Evolutionary conservation across 805 yeast species (phyloP).

Genomic region (Pichia insulana): DNA sequence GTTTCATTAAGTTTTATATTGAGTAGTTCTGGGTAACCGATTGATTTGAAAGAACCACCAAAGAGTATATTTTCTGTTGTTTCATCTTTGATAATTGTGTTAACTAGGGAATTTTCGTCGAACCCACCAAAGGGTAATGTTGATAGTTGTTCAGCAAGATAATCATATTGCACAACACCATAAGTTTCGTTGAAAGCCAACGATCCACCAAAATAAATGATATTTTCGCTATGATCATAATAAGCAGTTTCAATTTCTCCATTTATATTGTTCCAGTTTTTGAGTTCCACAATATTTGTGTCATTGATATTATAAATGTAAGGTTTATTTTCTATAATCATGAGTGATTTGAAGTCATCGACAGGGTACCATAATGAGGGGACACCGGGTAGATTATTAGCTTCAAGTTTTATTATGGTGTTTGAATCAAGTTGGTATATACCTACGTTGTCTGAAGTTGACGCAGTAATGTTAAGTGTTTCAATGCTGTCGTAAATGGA

Average conservation of each 20-base stretch:
- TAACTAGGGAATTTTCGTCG: slow-evolving; percentile 46
- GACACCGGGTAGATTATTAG: not conserved
- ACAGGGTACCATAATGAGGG: slow-evolving; percentile 9
- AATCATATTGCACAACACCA: slow-evolving; percentile 61
- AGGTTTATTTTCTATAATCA: slow-evolving; percentile 21
- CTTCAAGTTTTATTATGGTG: not conserved
- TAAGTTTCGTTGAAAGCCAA: slow-evolving; percentile 41
- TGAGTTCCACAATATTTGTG: slow-evolving; percentile 2
- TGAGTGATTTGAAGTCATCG: slow-evolving; percentile 6
- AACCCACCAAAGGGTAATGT: slow-evolving; percentile 73
- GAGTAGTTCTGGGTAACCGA: slow-evolving; percentile 44
- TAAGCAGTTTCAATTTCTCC: slow-evolving; percentile 39
- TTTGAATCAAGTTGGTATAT: too few species aligned
- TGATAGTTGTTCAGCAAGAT: slow-evolving; percentile 30
- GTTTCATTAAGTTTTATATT: slow-evolving; percentile 17
- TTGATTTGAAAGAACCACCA: slow-evolving; percentile 65
- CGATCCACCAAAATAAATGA: slow-evolving; percentile 76
- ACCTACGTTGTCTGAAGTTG: not conserved
- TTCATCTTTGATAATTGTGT: slow-evolving; percentile 48
- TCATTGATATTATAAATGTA: slow-evolving; percentile 12
- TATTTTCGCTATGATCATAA: slow-evolving; percentile 37
- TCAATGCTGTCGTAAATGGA: slow-evolving; percentile 16
- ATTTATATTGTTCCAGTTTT: slow-evolving; percentile 22
- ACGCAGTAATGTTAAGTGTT: slow-evolving; percentile 19
- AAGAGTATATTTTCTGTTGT: slow-evolving; percentile 49